A percentile compares a stretch with the other conserved stretches of the same genome.
Evolutionary conservation across 257 asterid species (phyloP).

Genomic region (Solanum boliviense): DNA sequence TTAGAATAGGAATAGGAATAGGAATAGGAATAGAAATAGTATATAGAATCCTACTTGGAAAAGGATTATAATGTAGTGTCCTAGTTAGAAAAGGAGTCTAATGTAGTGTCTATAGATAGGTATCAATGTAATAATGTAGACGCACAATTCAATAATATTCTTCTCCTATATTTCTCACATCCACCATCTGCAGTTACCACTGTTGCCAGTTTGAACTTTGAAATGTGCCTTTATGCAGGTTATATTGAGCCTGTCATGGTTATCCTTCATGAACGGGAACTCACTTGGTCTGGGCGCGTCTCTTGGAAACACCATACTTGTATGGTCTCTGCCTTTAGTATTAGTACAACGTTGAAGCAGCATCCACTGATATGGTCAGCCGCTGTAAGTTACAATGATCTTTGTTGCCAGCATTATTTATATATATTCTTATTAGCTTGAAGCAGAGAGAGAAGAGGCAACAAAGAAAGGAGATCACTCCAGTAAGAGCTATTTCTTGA

Average conservation of each 20-base stretch:
- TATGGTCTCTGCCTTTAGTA: constrained; percentile 89
- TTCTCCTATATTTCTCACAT: neutral
- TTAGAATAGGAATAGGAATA: neutral
- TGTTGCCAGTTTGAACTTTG: constrained; percentile 1
- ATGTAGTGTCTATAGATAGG: neutral
- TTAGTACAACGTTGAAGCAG: constrained; percentile 87
- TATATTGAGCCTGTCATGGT: constrained; percentile 97
- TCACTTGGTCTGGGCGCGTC: constrained; percentile 96
- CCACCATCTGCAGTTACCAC: neutral
- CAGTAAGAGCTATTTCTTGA: neutral
- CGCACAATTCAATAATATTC: neutral
- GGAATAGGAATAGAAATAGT: neutral
- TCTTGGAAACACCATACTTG: constrained; percentile 89
- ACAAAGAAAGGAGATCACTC: neutral
- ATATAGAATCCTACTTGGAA: neutral
- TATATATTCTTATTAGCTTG: neutral
- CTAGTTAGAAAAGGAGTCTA: neutral
- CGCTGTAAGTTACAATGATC: constrained; percentile 32
- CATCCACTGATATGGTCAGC: constrained; percentile 98
- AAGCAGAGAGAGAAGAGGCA: neutral
- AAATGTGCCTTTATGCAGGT: constrained; percentile 35
- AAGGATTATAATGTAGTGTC: neutral
- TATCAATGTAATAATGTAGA: neutral
- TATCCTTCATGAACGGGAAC: constrained; percentile 88
- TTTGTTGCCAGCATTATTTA: neutral